Percentiles rank a stretch among this genome's conserved stretches.
These are phyloP conservation scores for Astrothelium macrocarpum DNA, from an alignment of 495 filamentous ascomycete genomes.

Conservation along the genomic window DNA sequence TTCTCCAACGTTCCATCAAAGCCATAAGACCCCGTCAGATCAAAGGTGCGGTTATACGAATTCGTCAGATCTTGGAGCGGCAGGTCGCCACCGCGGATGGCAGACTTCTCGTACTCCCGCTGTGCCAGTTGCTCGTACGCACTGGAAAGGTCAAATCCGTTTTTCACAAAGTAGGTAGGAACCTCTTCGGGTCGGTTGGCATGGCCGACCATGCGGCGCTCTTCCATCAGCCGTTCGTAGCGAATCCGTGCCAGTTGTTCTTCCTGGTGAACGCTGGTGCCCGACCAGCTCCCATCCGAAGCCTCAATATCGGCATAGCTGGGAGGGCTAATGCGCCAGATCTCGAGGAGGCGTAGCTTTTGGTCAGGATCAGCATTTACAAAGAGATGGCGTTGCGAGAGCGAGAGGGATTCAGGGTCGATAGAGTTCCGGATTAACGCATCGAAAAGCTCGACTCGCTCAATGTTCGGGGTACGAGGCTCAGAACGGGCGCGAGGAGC, in stretches of 20 bases:
- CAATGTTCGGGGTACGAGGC: slow-evolving; percentile 20
- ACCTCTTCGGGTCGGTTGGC: neutral
- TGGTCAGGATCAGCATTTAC: slow-evolving; percentile 31
- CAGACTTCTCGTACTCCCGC: slow-evolving; percentile 24
- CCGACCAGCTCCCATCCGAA: slow-evolving; percentile 20
- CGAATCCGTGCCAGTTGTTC: slow-evolving; percentile 30
- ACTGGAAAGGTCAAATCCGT: slow-evolving; percentile 15
- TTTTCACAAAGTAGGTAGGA: neutral
- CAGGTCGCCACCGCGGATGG: neutral
- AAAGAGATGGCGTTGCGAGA: slow-evolving; percentile 33
- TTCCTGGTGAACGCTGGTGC: slow-evolving; percentile 30
- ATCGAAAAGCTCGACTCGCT: slow-evolving; percentile 19
- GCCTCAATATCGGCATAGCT: slow-evolving; percentile 13
- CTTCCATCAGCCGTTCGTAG: slow-evolving; percentile 25
- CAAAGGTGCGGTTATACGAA: slow-evolving; percentile 25
- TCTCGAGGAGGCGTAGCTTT: slow-evolving; percentile 31
- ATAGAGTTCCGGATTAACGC: slow-evolving; percentile 28
- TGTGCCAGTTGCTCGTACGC: slow-evolving; percentile 25
- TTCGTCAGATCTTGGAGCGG: slow-evolving; percentile 20
- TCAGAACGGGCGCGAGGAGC: slow-evolving; percentile 12
- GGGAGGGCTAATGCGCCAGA: slow-evolving; percentile 34
- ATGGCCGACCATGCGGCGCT: slow-evolving; percentile 1
- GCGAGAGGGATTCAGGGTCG: slow-evolving; percentile 30
- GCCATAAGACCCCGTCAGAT: slow-evolving; percentile 22
- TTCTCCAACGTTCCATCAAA: slow-evolving; percentile 19